Conservation (phyloP, 177 flowering plant species). For the Tripterygium wilfordii region DNA sequence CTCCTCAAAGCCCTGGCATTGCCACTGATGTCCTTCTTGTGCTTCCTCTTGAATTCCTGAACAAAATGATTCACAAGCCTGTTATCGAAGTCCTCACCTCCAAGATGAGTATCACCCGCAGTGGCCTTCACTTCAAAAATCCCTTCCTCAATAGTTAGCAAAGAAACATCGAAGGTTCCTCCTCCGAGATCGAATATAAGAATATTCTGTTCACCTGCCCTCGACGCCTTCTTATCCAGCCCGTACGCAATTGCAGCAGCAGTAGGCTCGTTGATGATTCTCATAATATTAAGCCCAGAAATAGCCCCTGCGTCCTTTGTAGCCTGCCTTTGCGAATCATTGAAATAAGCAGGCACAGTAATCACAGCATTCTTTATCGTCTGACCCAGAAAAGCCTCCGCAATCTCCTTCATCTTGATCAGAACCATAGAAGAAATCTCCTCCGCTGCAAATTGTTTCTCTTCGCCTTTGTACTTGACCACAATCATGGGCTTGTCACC, state of each 20-base stretch:
- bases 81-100: too few relatives aligned
- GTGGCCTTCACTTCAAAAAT: conserved; percentile 32
- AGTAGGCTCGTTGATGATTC: too few relatives aligned
- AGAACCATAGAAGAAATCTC: conserved; percentile 32
- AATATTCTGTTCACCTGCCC: conserved; percentile 20
- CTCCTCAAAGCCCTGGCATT: conserved; percentile 26
- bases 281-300: conserved; percentile 13
- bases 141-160: conserved; percentile 28
- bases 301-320: conserved; percentile 18
- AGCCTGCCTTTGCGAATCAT: conserved; percentile 19
- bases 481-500: conserved; percentile 27
- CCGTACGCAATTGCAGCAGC: conserved; percentile 35
- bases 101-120: conserved; percentile 26
- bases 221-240: conserved; percentile 22
- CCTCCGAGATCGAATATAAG: conserved; percentile 22
- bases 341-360: conserved; percentile 26
- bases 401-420: too few relatives aligned
- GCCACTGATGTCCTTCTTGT: conserved; percentile 26
- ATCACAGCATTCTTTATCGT: conserved; percentile 20
- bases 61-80: conserved; percentile 28
- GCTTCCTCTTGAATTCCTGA: conserved; percentile 30
- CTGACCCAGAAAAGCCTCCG: conserved; percentile 25
- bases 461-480: conserved; percentile 19
- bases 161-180: conserved; percentile 24
- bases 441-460: too few relatives aligned